These are phyloP conservation scores for Calocybe indica DNA, from an alignment of 768 basidiomycete genomes.

Conservation along the genomic window DNA sequence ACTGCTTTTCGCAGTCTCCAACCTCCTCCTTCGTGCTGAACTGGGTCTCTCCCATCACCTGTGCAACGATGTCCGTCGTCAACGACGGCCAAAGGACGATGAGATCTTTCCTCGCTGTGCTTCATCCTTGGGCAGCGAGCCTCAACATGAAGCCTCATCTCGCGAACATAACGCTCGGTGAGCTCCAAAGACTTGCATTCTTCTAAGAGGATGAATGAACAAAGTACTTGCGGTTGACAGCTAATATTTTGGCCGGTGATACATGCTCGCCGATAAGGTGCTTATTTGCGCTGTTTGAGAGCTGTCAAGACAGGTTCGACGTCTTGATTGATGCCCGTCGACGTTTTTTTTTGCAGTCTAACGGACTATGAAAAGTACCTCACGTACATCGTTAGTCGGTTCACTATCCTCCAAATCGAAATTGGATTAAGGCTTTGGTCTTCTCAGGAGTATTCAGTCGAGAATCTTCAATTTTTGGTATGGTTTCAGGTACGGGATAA, in stretches of 20 bases:
- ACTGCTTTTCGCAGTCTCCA: too few relatives aligned
- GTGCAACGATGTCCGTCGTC: background rate
- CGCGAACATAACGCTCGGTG: slow-evolving; percentile 15
- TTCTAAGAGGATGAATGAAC: background rate
- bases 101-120: slow-evolving; percentile 9
- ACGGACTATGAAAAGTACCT: slow-evolving; percentile 20
- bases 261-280: slow-evolving; percentile 34
- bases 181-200: background rate
- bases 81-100: slow-evolving; percentile 3
- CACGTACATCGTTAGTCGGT: slow-evolving; percentile 17
- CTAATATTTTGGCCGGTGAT: slow-evolving; percentile 29
- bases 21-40: too few relatives aligned
- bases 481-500: slow-evolving; percentile 22
- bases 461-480: slow-evolving; percentile 29
- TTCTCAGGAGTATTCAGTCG: slow-evolving; percentile 21
- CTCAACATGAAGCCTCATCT: slow-evolving; percentile 18
- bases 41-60: background rate
- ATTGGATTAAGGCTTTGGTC: too few relatives aligned
- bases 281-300: slow-evolving; percentile 1
- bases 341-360: slow-evolving; percentile 16
- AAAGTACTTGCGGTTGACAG: slow-evolving; percentile 4
- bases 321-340: background rate
- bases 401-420: background rate
- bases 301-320: too few relatives aligned
- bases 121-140: slow-evolving; percentile 16